Evolutionary conservation across 257 asterid species (phyloP), one percentile per base, ranked within the genome.

Genomic region (Handroanthus guayacan): DNA sequence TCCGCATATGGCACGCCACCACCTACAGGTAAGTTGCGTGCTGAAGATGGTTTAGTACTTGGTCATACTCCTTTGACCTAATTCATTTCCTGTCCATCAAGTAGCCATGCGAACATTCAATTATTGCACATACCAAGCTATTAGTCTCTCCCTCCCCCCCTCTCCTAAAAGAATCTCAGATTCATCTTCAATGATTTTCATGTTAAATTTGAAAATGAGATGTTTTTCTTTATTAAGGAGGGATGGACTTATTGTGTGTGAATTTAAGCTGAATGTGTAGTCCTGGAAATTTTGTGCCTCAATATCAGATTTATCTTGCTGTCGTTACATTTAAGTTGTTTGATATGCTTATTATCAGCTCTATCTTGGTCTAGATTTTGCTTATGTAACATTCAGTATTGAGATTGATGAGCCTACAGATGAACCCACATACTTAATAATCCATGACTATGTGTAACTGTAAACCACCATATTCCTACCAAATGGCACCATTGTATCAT

Each of bases 1-100:
- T 93, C 62, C 98, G 98, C 78, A 90, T 95, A 80, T 95, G 99
- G 99, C 99, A 95, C 81, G 64, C 99, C 39, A 95, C 99, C 78
- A 95, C 98, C 16, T 93, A 95, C 66, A 88, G 99, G 99, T 93
- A 75, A 72, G 74, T 36, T 72, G 47, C 60, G 34, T 69, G 72
- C 78, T 43, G 20, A 17, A 47, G 69, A 18, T 74, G 73, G 73
- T 69, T 54, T 62, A 31, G 65, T 45, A 38, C 64, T 57, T 37
- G 20, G 48, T 67, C 56, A 16, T 52, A 57, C 76, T 60, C 65
- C 63, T 69, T 50, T 44, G 45, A 14, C n/a, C 47, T 18, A 41
- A 57, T 54, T 54, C 47, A 36, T 31, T 45, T 63, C 75, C 11
- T 43, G 63, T 41, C 38, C 34, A 7, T 31, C 51, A 65, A 75